Evolutionary conservation across 108 stramenopile genomes (phyloP), one percentile per base, ranked within the genome.

Genomic region (Pelagomonas calceolata): DNA sequence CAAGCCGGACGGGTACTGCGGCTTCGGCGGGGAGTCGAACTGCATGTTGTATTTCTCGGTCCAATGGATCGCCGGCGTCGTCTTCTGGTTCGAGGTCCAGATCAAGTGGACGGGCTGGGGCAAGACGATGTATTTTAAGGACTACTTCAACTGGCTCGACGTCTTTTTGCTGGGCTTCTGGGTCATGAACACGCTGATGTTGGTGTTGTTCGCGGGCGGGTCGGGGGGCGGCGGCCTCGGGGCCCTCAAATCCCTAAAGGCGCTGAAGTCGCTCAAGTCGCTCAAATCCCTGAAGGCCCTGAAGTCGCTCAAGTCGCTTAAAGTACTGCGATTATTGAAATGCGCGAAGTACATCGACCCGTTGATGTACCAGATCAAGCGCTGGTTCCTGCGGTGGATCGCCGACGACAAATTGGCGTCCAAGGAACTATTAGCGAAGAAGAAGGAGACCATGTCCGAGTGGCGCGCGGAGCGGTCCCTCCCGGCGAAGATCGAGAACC

Each of bases 381-480:
- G 14, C 51, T 60, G 51, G 51, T 26, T 60, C 51, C 51, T 60
- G 21, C 51, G 26, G 21, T 60, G 51, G 51, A 26, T 60, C 51
- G 51, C 51, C 21, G 51, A 60, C 51, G 29, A 1, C 1, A 17
- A 3, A 17, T 12, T 60, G 7, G 51, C 51, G 21, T 60, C 26
- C 21, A 12, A 26, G 21, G 51, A 9, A 1, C 51, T 26, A 1
- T 26, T 60, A 17, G 21, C 18, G 51, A 16, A 26, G 51, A 26
- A 26, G 21, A 17, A 60, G 21, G 51, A 26, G 21, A 26, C 70
- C 12, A 51, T 63, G 70, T n/a, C 70, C 7, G 36, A 32, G n/a
- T 71, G 70, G 70, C 63, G 70, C 64, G 34, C 60, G 32, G 26
- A 64, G 35, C 63, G 64, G 64, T 65, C 70, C n/a, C 70, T 65